These are phyloP conservation scores for Backusella tuberculispora DNA, from an alignment of 192 early-diverging fungal species.

Conservation along the genomic window DNA sequence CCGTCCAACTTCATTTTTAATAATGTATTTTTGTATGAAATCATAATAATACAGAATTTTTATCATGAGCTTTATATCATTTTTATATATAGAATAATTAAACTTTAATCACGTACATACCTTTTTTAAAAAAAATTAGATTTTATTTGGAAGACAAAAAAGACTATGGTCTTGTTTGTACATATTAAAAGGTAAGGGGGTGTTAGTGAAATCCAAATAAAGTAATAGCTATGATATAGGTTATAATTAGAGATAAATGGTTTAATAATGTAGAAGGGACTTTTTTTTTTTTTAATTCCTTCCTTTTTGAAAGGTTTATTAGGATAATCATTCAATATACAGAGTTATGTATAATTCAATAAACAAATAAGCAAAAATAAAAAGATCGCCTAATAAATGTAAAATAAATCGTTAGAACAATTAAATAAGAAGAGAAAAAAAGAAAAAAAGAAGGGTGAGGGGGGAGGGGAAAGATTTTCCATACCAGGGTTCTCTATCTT, in stretches of 20 bases:
- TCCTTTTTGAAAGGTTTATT: background rate
- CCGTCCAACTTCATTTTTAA: background rate
- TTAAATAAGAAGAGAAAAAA: background rate
- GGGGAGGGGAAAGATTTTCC: background rate
- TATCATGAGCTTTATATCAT: background rate
- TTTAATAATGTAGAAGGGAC: background rate
- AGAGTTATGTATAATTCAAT: too few relatives aligned
- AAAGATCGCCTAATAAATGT: background rate
- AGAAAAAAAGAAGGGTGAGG: background rate
- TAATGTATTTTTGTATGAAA: background rate
- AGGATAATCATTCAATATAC: too few relatives aligned
- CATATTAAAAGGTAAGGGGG: slow-evolving; percentile 1
- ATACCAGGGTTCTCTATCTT: background rate
- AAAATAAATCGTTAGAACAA: background rate
- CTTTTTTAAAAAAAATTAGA: background rate
- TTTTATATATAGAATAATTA: background rate
- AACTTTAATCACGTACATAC: background rate
- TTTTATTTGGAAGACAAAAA: background rate
- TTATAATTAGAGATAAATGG: background rate
- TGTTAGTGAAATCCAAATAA: background rate
- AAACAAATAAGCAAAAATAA: too few relatives aligned
- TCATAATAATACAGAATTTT: too few relatives aligned
- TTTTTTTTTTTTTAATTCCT: background rate
- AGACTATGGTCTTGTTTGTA: background rate
- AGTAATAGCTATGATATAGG: background rate